Percentiles rank a stretch among this genome's conserved stretches.
Conservation (phyloP, 305 asterid species). For the Fraxinus platypoda region DNA sequence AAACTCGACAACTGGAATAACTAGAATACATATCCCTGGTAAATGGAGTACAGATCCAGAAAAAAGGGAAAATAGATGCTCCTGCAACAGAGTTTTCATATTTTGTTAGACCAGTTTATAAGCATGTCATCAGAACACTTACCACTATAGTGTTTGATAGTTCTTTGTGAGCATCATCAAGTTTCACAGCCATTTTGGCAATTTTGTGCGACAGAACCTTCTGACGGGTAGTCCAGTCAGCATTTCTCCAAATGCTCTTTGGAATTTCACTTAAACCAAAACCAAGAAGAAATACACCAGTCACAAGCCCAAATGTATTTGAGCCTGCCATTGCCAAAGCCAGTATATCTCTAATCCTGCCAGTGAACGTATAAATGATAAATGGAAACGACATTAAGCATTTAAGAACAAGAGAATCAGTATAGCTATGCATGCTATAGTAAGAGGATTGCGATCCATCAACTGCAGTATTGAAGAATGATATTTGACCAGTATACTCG, state of each 20-base stretch:
- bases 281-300: conserved; percentile 99
- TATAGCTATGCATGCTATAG: not conserved
- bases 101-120: not conserved
- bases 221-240: conserved; percentile 95
- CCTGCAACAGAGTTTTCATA: not conserved
- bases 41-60: not conserved
- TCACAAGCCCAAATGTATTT: conserved; percentile 98
- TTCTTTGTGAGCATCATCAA: conserved; percentile 95
- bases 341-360: conserved; percentile 55
- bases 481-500: not conserved
- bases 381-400: conserved; percentile 16
- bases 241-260: conserved; percentile 84
- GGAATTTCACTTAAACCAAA: conserved; percentile 98
- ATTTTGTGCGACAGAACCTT: conserved; percentile 94
- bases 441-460: conserved; percentile 5
- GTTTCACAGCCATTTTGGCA: conserved; percentile 91
- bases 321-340: conserved; percentile 99
- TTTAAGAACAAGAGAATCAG: conserved; percentile 15
- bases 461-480: conserved; percentile 14
- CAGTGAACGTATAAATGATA: conserved; percentile 24
- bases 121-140: conserved; percentile 37
- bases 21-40: conserved; percentile 20
- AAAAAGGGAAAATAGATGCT: conserved; percentile 8
- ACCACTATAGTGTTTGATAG: conserved; percentile 93
- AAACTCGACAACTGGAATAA: not conserved